These are phyloP conservation scores for Ustilago lituana DNA, from an alignment of 1,284 basidiomycete species.

Conservation along the genomic window DNA sequence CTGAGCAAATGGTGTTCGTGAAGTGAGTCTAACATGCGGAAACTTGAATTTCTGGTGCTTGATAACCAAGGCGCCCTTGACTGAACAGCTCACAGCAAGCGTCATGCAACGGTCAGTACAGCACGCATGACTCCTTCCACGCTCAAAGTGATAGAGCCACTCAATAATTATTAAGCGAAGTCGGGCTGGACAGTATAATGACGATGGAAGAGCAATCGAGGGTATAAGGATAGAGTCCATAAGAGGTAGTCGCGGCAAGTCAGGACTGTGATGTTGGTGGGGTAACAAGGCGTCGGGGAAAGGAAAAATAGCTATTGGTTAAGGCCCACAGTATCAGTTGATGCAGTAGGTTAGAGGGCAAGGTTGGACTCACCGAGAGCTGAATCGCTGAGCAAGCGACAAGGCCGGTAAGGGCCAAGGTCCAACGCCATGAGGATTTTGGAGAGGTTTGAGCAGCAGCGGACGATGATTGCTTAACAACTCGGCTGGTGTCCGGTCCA, in stretches of 20 bases:
- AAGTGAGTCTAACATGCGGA: too few relatives aligned
- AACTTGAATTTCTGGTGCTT: too few relatives aligned
- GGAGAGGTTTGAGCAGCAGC: slow-evolving; percentile 4
- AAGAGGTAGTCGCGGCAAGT: not conserved
- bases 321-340: too few relatives aligned
- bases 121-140: too few relatives aligned
- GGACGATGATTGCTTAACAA: slow-evolving; percentile 14
- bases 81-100: too few relatives aligned
- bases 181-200: not conserved
- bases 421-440: slow-evolving; percentile 17
- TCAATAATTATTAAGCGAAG: not conserved
- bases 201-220: slow-evolving; percentile 8
- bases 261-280: not conserved
- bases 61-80: too few relatives aligned
- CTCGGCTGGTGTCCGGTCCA: slow-evolving; percentile 40
- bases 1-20: too few relatives aligned
- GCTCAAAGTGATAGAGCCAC: too few relatives aligned
- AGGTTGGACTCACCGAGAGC: slow-evolving; percentile 4
- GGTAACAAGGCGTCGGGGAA: not conserved
- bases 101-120: too few relatives aligned
- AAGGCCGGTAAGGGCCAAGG: slow-evolving; percentile 8
- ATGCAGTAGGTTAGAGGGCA: too few relatives aligned
- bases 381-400: slow-evolving; percentile 31
- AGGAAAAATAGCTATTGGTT: too few relatives aligned
- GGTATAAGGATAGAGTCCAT: slow-evolving; percentile 24